phyloP scores from a whole-genome alignment of 768 basidiomycete species.

The Panellus pusillus region DNA sequence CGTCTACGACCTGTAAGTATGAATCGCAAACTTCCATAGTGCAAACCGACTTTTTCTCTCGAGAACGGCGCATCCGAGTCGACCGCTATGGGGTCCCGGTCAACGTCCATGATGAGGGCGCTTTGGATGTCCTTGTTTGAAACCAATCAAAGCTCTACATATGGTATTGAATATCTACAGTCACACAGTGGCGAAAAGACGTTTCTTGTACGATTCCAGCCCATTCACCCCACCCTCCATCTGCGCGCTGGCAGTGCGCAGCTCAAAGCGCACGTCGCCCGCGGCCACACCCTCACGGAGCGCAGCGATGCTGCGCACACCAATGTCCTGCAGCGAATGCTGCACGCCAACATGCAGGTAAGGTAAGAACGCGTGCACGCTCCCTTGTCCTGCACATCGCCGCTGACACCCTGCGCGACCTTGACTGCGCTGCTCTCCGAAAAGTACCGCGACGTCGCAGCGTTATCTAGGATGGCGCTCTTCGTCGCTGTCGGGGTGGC shows the following conservation, averaged over 20 bases:
- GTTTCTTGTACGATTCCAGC: conserved; percentile 79
- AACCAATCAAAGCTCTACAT: too few species aligned
- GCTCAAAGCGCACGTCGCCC: conserved; percentile 82
- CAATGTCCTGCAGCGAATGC: conserved; percentile 94
- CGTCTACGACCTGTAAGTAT: conserved; percentile 43
- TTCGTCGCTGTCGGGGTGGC: conserved; percentile 36
- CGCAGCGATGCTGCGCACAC: conserved; percentile 65
- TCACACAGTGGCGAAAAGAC: conserved; percentile 37
- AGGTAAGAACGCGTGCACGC: conserved; percentile 88
- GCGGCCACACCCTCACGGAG: conserved; percentile 64
- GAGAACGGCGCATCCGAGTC: conserved; percentile 9
- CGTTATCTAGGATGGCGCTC: conserved; percentile 70
- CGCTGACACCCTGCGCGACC: conserved; percentile 95
- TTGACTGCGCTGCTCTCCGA: conserved; percentile 91
- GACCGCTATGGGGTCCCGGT: neutral
- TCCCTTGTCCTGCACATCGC: conserved; percentile 98
- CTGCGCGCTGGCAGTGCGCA: conserved; percentile 93
- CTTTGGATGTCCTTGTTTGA: neutral
- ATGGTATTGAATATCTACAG: neutral
- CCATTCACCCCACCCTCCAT: conserved; percentile 96
- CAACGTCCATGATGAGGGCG: conserved; percentile 15
- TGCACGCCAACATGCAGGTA: conserved; percentile 82
- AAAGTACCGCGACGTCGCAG: conserved; percentile 95
- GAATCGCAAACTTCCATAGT: neutral
- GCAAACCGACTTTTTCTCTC: conserved; percentile 13